A percentile compares a stretch with the other conserved stretches of the same genome.
These are phyloP conservation scores for Podospora didyma DNA, from an alignment of 495 filamentous ascomycete genomes.

Conservation along the genomic window DNA sequence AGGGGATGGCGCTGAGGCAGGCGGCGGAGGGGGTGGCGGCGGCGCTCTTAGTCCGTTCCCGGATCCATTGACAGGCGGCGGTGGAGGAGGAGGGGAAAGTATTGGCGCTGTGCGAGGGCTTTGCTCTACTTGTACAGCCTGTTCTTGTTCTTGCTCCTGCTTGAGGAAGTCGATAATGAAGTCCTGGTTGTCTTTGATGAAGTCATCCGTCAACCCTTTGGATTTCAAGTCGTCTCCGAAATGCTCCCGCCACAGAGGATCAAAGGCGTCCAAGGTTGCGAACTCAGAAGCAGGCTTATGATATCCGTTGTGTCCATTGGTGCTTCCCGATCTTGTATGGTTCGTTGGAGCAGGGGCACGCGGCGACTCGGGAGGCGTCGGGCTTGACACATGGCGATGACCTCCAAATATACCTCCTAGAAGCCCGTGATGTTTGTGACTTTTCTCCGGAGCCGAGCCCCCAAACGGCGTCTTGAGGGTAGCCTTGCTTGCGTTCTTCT, in stretches of 20 bases:
- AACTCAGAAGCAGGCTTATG: conserved; percentile 43
- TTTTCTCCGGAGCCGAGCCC: conserved; percentile 44
- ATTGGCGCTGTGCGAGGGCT: conserved; percentile 43
- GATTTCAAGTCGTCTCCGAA: conserved; percentile 71
- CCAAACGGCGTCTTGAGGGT: conserved; percentile 76
- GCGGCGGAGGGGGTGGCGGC: conserved; percentile 55
- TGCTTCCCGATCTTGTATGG: conserved; percentile 44
- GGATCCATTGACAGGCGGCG: conserved; percentile 31
- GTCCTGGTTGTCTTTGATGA: conserved; percentile 86
- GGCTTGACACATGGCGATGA: conserved; percentile 62
- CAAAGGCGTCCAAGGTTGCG: conserved; percentile 71
- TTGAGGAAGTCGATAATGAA: conserved; percentile 92
- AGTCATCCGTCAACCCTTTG: conserved; percentile 90
- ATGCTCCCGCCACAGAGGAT: conserved; percentile 80
- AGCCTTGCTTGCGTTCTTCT: conserved; percentile 87
- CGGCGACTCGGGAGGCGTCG: conserved; percentile 53
- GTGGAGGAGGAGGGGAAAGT: conserved; percentile 52
- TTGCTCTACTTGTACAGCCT: conserved; percentile 48
- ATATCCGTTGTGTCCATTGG: conserved; percentile 30
- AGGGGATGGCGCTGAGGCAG: conserved; percentile 36
- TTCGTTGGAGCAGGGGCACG: conserved; percentile 45
- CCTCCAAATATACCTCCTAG: conserved; percentile 67
- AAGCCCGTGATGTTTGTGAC: conserved; percentile 39
- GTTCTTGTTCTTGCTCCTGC: conserved; percentile 57
- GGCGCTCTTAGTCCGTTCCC: conserved; percentile 41